These are phyloP conservation scores for Lantana camara DNA, from an alignment of 257 asterid species.

Conservation along the genomic window DNA sequence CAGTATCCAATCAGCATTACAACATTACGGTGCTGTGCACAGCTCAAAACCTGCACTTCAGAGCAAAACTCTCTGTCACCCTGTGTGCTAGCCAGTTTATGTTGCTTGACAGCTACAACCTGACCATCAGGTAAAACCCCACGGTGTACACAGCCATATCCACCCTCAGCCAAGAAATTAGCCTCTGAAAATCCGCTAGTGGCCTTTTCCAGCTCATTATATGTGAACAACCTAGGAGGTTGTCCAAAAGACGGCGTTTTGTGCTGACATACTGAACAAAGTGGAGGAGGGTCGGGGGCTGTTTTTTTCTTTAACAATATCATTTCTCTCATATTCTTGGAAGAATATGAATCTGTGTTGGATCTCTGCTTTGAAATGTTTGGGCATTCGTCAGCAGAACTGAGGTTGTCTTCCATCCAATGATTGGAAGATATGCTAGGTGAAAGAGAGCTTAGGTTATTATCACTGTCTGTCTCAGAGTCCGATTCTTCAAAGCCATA, in stretches of 20 bases:
- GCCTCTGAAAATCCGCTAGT: conserved; percentile 66
- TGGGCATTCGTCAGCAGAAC: conserved; percentile 51
- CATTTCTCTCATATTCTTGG: conserved; percentile 59
- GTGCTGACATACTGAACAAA: conserved; percentile 77
- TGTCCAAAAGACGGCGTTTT: conserved; percentile 73
- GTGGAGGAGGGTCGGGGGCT: conserved; percentile 77
- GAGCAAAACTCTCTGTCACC: conserved; percentile 93
- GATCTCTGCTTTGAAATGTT: conserved; percentile 40
- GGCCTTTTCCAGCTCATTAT: conserved; percentile 71
- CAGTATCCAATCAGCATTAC: conserved; percentile 92
- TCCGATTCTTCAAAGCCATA: conserved; percentile 44
- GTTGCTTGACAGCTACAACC: conserved; percentile 82
- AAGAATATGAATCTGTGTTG: conserved; percentile 24
- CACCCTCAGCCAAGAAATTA: conserved; percentile 91
- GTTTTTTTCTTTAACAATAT: conserved; percentile 45
- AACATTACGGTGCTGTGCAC: conserved; percentile 96
- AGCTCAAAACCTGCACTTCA: conserved; percentile 84
- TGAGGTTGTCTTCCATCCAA: conserved; percentile 54
- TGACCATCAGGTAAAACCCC: conserved; percentile 73
- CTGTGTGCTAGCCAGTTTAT: conserved; percentile 73
- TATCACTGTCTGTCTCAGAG: conserved; percentile 62
- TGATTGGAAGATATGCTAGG: conserved; percentile 52
- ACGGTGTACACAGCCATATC: conserved; percentile 87
- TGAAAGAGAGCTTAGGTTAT: conserved; percentile 53
- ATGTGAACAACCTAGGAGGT: conserved; percentile 75